Percentiles rank a stretch among this genome's conserved stretches.
These are phyloP conservation scores for Pichia pseudocactophila DNA, from an alignment of 805 yeast species.

Conservation along the genomic window DNA sequence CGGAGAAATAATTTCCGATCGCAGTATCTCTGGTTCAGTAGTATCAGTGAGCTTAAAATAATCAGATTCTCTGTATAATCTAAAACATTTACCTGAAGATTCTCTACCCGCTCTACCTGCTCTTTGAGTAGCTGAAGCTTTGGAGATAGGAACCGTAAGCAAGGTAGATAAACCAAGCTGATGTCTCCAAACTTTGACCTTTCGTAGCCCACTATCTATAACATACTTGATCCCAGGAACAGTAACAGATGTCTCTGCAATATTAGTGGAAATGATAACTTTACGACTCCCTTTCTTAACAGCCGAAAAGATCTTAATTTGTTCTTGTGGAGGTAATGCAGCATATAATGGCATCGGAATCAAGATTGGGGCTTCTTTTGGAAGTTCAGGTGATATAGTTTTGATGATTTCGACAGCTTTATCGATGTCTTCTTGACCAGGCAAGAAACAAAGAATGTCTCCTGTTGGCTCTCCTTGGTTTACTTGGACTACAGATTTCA, in stretches of 20 bases:
- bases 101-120: conserved; percentile 99
- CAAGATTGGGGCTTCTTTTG: conserved; percentile 65
- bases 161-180: conserved; percentile 87
- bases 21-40: conserved; percentile 87
- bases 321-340: conserved; percentile 80
- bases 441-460: conserved; percentile 83
- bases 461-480: conserved; percentile 77
- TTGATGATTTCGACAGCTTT: conserved; percentile 58
- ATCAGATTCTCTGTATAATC: conserved; percentile 71
- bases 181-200: conserved; percentile 92
- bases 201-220: conserved; percentile 84
- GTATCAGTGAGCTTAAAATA: conserved; percentile 57
- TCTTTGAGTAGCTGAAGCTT: conserved; percentile 90
- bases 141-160: conserved; percentile 84
- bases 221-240: conserved; percentile 92
- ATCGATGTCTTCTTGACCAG: conserved; percentile 98
- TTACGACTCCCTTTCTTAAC: conserved; percentile 64
- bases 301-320: conserved; percentile 67
- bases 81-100: conserved; percentile 77
- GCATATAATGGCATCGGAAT: conserved; percentile 87
- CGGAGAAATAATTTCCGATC: conserved; percentile 81
- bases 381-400: conserved; percentile 54
- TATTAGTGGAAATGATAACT: conserved; percentile 85
- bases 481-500: conserved; percentile 66
- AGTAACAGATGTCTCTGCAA: conserved; percentile 96